These are phyloP conservation scores for Eucalyptus brandiana DNA, from an alignment of 345 rosid species.

Conservation along the genomic window DNA sequence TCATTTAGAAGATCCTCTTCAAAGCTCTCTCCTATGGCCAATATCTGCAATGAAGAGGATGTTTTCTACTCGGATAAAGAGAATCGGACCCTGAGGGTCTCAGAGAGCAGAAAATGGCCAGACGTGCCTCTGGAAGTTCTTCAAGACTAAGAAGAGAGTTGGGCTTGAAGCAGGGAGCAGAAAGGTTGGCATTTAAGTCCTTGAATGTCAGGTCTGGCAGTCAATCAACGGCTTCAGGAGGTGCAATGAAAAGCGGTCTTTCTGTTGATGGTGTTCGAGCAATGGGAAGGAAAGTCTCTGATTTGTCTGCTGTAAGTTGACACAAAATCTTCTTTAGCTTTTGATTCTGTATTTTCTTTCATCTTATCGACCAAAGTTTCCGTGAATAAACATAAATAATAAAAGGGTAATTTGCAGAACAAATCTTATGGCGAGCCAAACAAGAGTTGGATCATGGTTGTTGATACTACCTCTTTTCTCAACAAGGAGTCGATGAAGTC, in stretches of 20 bases:
- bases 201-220: conserved; percentile 16
- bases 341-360: background rate
- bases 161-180: conserved; percentile 10
- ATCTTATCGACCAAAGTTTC: background rate
- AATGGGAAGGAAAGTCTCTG: conserved; percentile 4
- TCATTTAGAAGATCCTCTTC: conserved; percentile 14
- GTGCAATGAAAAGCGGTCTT: conserved; percentile 12
- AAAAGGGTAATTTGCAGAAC: conserved; percentile 18
- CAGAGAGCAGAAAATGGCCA: conserved; percentile 14
- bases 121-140: conserved; percentile 2
- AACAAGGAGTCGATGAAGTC: conserved; percentile 61
- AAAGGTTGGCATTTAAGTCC: conserved; percentile 48
- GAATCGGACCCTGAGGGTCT: conserved; percentile 23
- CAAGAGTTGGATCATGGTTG: conserved; percentile 66
- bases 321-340: background rate
- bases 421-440: conserved; percentile 19
- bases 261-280: conserved; percentile 1
- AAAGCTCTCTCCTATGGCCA: conserved; percentile 12
- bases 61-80: conserved; percentile 28
- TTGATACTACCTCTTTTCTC: conserved; percentile 57
- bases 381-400: background rate
- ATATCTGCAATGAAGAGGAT: conserved; percentile 14
- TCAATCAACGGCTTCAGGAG: conserved; percentile 10
- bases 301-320: conserved; percentile 34
- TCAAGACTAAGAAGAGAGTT: conserved; percentile 18